These are phyloP conservation scores for Pterocarpus santalinus DNA, from an alignment of 306 rosid genomes.

Conservation along the genomic window DNA sequence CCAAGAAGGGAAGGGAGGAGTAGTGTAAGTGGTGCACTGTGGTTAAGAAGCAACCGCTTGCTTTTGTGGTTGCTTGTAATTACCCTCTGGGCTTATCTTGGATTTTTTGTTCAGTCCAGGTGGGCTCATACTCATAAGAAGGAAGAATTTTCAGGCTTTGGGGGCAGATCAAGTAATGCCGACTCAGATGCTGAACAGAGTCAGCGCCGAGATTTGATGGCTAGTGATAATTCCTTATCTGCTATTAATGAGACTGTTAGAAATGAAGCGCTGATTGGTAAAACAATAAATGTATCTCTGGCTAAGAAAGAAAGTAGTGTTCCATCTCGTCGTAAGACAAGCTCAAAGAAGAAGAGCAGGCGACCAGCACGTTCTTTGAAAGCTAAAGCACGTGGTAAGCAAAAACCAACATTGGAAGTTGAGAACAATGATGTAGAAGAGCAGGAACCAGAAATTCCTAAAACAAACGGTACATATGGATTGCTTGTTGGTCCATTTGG, in stretches of 20 bases:
- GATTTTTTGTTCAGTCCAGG: conserved; percentile 92
- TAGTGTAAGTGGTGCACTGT: conserved; percentile 56
- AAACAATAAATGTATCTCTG: conserved; percentile 60
- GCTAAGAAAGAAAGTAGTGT: conserved; percentile 57
- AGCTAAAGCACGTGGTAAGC: conserved; percentile 64
- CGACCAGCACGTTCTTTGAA: conserved; percentile 49
- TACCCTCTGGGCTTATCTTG: conserved; percentile 99
- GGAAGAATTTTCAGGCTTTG: conserved; percentile 73
- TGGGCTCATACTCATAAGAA: conserved; percentile 94
- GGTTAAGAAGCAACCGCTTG: conserved; percentile 83
- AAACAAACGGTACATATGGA: conserved; percentile 77
- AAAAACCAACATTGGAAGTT: conserved; percentile 50
- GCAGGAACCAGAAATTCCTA: conserved; percentile 78
- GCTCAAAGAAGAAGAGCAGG: conserved; percentile 71
- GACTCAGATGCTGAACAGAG: conserved; percentile 56
- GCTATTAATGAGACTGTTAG: conserved; percentile 54
- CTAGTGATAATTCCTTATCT: conserved; percentile 47
- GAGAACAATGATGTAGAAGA: conserved; percentile 62
- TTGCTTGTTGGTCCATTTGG: conserved; percentile 94
- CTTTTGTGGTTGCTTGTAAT: conserved; percentile 90
- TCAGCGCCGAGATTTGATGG: conserved; percentile 60
- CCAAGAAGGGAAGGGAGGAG: conserved; percentile 77
- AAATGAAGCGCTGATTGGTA: conserved; percentile 49
- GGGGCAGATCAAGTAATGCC: conserved; percentile 52
- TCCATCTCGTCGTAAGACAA: conserved; percentile 57